phyloP scores from a whole-genome alignment of 1,139 yeast genomes.

The Scheffersomyces lignicola region DNA sequence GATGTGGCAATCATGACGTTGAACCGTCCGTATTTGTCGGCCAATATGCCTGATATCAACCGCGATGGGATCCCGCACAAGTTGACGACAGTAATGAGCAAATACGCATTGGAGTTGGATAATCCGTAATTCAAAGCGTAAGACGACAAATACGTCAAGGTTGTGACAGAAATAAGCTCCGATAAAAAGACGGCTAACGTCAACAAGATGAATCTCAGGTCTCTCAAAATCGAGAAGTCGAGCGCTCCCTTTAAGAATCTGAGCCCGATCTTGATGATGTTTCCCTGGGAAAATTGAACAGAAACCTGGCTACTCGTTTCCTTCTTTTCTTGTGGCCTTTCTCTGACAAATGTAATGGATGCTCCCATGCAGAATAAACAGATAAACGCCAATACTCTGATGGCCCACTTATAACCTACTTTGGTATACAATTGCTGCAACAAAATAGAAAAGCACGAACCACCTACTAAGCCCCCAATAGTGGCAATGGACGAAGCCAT shows the following conservation, averaged over 20 bases:
- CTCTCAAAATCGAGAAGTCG: slow-evolving; percentile 44
- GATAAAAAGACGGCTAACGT: slow-evolving; percentile 45
- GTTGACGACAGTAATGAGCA: slow-evolving; percentile 46
- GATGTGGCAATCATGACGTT: slow-evolving; percentile 51
- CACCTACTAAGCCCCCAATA: slow-evolving; percentile 65
- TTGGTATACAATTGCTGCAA: slow-evolving; percentile 44
- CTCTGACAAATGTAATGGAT: slow-evolving; percentile 42
- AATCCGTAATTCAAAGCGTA: slow-evolving; percentile 48
- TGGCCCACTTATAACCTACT: slow-evolving; percentile 64
- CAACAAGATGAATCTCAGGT: slow-evolving; percentile 36
- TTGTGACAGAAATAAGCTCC: slow-evolving; percentile 51
- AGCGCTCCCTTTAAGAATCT: slow-evolving; percentile 27
- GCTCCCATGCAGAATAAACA: slow-evolving; percentile 38
- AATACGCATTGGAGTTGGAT: slow-evolving; percentile 39
- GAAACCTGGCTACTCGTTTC: not conserved
- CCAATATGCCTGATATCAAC: slow-evolving; percentile 45
- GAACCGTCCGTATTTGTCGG: slow-evolving; percentile 52
- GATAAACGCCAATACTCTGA: slow-evolving; percentile 55
- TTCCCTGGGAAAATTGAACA: not conserved
- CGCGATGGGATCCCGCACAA: slow-evolving; percentile 51
- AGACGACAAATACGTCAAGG: slow-evolving; percentile 52
- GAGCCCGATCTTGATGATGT: not conserved
- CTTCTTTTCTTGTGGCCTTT: slow-evolving; percentile 23
- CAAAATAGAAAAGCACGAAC: slow-evolving; percentile 57
- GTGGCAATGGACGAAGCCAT: slow-evolving; percentile 59